Conservation (phyloP, 768 basidiomycete species). For the Strobilomyces dryophilus region DNA sequence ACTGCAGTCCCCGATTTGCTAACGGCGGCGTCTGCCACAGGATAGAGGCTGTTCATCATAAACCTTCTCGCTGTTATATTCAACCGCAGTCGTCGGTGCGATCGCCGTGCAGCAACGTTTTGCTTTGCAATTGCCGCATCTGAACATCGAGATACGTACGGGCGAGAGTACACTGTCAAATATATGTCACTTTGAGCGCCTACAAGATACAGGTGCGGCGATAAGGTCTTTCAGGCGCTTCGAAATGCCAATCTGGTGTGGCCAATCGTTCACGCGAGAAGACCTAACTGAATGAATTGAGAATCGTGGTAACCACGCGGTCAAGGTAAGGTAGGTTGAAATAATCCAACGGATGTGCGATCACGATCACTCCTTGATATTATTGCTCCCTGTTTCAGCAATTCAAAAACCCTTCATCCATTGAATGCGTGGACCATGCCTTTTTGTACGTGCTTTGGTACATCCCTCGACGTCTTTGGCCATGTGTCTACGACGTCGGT, state of each 20-base stretch:
- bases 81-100: not conserved
- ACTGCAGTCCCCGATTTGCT: not conserved
- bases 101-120: not conserved
- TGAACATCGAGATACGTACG: not conserved
- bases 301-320: not conserved
- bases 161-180: not conserved
- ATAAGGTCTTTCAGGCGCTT: conserved; percentile 1
- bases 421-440: not conserved
- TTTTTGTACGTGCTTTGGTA: not conserved
- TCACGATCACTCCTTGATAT: not conserved
- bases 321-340: not conserved
- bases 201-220: not conserved
- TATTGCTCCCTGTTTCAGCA: conserved; percentile 17
- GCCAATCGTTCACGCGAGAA: not conserved
- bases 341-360: not conserved
- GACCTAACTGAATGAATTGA: not conserved
- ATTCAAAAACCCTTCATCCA: not conserved
- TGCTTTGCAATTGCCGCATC: not conserved
- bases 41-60: not conserved
- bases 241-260: conserved; percentile 2
- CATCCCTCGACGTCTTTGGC: not conserved
- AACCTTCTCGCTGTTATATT: not conserved
- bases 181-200: conserved; percentile 1
- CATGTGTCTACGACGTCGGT: conserved; percentile 3
- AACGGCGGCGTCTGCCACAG: not conserved